Conservation (phyloP, 2,329 filamentous ascomycete species). For the Aspergillus caelatus region DNA sequence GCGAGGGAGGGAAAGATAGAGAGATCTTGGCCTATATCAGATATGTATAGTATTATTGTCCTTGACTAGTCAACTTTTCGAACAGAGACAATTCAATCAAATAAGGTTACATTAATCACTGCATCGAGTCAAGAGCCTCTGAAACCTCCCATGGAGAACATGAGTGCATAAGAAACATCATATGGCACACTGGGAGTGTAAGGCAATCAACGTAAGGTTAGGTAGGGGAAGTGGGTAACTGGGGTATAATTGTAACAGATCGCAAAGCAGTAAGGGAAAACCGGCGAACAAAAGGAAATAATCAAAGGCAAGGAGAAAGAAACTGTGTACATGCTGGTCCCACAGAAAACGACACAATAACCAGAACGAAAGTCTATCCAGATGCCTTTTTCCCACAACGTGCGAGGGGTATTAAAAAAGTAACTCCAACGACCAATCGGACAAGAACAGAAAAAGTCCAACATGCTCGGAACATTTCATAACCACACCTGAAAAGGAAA, state of each 20-base stretch:
- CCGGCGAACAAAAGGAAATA: not conserved
- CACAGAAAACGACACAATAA: constrained; percentile 17
- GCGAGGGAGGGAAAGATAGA: not conserved
- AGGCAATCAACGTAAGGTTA: constrained; percentile 1
- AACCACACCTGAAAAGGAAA: constrained; percentile 16
- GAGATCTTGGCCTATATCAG: not conserved
- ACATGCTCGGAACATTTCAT: constrained; percentile 15
- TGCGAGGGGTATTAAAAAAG: constrained; percentile 28
- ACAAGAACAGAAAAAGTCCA: constrained; percentile 23
- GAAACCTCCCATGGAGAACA: not conserved
- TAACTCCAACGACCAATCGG: constrained; percentile 19
- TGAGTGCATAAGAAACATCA: constrained; percentile 9
- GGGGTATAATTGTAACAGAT: constrained; percentile 15
- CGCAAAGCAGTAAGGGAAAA: not conserved
- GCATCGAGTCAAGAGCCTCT: not conserved
- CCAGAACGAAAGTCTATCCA: constrained; percentile 27
- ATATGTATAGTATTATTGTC: not conserved
- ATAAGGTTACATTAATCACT: constrained; percentile 1
- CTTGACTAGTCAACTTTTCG: not conserved
- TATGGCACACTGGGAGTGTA: constrained; percentile 8
- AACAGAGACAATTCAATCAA: not conserved
- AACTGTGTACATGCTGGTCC: constrained; percentile 8
- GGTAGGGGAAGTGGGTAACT: constrained; percentile 4
- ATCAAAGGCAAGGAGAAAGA: not conserved
- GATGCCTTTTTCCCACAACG: constrained; percentile 25